Base-by-base conservation (phyloP, 1,284 basidiomycete genomes). In the Cutaneotrichosporon mucoides region DNA sequence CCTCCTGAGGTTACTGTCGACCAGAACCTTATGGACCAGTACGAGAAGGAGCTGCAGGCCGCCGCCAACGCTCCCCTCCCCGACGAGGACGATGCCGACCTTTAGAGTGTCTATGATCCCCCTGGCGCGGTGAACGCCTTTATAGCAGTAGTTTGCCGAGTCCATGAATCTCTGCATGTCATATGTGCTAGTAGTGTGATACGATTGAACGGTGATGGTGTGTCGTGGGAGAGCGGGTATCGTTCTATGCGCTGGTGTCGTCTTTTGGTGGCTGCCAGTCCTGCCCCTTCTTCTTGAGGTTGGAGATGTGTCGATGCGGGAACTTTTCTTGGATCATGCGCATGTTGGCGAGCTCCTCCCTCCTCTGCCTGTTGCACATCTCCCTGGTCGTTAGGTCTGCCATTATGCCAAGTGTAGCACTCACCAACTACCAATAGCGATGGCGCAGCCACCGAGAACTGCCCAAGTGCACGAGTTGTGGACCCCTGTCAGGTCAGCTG, bases 1-100 rank as follows among this genome's bases (percentile, higher is more conserved):
- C 96, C 96, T 57, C 91, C 94, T 63, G 93, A 98, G 81, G 92
- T 98, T 64, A 75, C 84, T 65, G 85, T 99, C 71, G 94, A 98
- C 79, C 80, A 84, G 38, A 79, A 69, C 46, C 73, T 70, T 42
- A 82, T 98, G 74, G 94, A 96, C 85, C 81, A 82, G 63, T 84
- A 89, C 77, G 97, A 99, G 82, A 84, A 88, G 73, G 76, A 78
- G 67, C 92, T 99, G 81, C 82, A 96, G 80, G 81, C 83, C 44
- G 75, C 77, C 51, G 73, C 73, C 44, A 68, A 68, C 58, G 74
- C 73, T 33, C 77, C 77, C 62, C 72, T 80, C 57, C 78, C 78
- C 60, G 77, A 79, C 68, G 78, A 79, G 76, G 77, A 77, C 63
- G 75, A 76, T 62, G 71, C 67, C 68, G 76, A 77, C 66, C 72